Evolutionary conservation across 2,329 filamentous ascomycete species (phyloP), one percentile per base, ranked within the genome.

Genomic region (Colletotrichum sansevieriae): DNA sequence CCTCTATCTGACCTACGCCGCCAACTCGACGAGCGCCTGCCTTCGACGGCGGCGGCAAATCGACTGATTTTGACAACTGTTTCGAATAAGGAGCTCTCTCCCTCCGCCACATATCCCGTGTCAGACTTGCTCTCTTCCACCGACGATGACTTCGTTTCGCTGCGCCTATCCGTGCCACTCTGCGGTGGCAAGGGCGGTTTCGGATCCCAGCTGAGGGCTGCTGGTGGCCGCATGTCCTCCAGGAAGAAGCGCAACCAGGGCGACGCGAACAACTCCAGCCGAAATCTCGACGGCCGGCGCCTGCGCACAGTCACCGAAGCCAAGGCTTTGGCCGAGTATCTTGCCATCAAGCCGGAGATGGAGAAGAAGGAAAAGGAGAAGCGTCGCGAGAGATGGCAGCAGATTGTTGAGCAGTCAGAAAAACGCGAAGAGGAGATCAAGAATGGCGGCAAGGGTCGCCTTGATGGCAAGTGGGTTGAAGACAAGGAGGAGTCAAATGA

Each of bases 191-290:
- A 99, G 78, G 96, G 96, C 80, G 96, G 96, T 76, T 99, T 99
- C 78, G 96, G 96, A 62, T 98, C 95, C 2, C 97, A 99, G 79
- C 90, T 99, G 43, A 93, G 97, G 76, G 96, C 97, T 0, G 96
- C 96, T 3, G 96, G 97, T 77, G 96, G 97, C 46, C 95, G 97
- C 82, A 99, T 99, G 96, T 97, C 94, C 2, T 95, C 93, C n/a
- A 88, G 88, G 75, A 97, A 97, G 83, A 96, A 95, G 85, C 91
- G 91, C 76, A 91, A 91, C 64, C 89, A 92, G 74, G 91, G 89
- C 61, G 94, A 97, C 43, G 91, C 94, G 70, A 95, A 97, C 75
- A 95, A 90, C 25, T 98, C 95, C 2, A 97, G 93, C 76, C 90
- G 96, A 71, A 99, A 98, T 73, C 85, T 99, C 2, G 96, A 98